Percentiles rank a stretch among this genome's conserved stretches.
phyloP scores from a whole-genome alignment of 2,329 filamentous ascomycete genomes.

The Cordyceps farinosa region DNA sequence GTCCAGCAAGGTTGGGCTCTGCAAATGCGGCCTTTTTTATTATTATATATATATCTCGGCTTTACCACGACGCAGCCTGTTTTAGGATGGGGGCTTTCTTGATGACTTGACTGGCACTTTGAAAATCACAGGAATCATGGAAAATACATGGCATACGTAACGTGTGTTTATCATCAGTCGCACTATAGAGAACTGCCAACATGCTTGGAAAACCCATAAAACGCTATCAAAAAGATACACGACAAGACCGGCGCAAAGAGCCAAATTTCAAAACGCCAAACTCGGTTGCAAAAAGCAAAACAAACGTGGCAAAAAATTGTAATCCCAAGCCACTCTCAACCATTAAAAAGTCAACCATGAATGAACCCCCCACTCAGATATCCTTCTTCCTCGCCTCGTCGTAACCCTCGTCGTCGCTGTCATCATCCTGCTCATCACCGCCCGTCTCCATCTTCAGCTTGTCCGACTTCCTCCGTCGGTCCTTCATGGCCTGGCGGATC shows the following conservation, averaged over 20 bases:
- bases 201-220: background rate
- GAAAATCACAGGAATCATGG: background rate
- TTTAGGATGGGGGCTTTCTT: no score
- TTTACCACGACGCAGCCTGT: no score
- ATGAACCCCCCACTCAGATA: constrained; percentile 21
- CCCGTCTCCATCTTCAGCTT: constrained; percentile 37
- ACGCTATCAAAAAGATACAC: background rate
- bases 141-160: no score
- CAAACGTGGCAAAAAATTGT: background rate
- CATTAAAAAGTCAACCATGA: background rate
- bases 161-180: no score
- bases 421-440: constrained; percentile 33
- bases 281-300: background rate
- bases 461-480: constrained; percentile 52
- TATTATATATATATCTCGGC: no score
- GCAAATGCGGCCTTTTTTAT: no score
- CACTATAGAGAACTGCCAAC: background rate
- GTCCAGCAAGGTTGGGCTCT: background rate
- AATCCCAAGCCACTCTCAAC: background rate
- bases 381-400: constrained; percentile 44
- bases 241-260: background rate
- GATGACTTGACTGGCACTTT: no score
- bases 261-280: background rate
- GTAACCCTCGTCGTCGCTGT: constrained; percentile 41
- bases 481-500: constrained; percentile 79